Percentiles rank a stretch among this genome's conserved stretches.
Evolutionary conservation across 2,329 filamentous ascomycete species (phyloP).

Genomic region (Colletotrichum sp.): DNA sequence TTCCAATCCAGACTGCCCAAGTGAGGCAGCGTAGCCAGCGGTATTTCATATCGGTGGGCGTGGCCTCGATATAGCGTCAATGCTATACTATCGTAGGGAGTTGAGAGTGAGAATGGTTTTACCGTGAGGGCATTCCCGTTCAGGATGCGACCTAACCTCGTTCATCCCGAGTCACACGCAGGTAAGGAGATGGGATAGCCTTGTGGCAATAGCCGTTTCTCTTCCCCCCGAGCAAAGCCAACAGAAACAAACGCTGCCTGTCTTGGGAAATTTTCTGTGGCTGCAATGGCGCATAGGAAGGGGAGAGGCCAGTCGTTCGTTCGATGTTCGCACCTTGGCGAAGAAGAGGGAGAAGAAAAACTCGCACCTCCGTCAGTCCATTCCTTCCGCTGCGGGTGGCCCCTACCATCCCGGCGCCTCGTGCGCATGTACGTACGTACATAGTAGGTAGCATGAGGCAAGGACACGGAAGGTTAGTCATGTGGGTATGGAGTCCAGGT

Average conservation of each 20-base stretch:
- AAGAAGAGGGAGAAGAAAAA: not conserved
- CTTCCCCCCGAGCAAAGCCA: not conserved
- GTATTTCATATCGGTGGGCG: not conserved
- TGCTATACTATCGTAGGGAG: not conserved
- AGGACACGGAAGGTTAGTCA: not conserved
- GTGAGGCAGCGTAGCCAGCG: not conserved
- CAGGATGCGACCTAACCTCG: not conserved
- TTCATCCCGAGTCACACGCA: not conserved
- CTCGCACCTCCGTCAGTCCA: not conserved
- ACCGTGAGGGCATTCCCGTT: not conserved
- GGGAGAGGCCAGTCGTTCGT: not conserved
- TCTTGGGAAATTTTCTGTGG: not conserved
- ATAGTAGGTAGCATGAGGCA: not conserved
- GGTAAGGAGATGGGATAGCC: not conserved
- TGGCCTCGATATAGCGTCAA: not conserved
- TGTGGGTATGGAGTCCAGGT: not conserved
- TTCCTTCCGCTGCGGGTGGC: not conserved
- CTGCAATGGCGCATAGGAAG: not conserved
- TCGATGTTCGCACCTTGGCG: not conserved
- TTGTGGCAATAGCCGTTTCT: not conserved
- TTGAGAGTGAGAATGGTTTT: not conserved
- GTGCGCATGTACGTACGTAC: not conserved
- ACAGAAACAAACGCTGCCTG: not conserved
- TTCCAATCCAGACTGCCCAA: not conserved
- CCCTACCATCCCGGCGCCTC: slow-evolving; percentile 1